Conservation (phyloP, 768 basidiomycete species). For the Serpula lacrymans region DNA sequence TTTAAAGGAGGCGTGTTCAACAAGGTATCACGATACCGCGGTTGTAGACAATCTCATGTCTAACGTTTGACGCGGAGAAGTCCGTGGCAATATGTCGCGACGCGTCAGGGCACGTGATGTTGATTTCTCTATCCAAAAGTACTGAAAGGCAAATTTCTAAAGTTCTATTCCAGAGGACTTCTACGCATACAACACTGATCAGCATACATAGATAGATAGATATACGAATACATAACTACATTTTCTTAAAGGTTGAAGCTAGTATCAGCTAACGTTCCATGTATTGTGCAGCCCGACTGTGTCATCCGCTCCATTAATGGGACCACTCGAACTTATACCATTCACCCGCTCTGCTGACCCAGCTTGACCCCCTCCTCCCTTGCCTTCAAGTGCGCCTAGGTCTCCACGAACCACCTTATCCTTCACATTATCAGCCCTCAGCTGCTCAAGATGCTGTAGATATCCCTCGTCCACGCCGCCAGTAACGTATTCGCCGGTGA, state of each 20-base stretch:
- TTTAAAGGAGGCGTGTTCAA: not conserved
- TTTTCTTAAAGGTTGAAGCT: not conserved
- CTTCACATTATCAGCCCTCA: conserved; percentile 83
- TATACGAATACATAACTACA: not conserved
- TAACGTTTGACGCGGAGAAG: not conserved
- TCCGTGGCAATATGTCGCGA: not conserved
- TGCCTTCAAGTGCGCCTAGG: conserved; percentile 32
- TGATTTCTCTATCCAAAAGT: not conserved
- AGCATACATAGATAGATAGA: not conserved
- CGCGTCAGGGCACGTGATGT: conserved; percentile 1
- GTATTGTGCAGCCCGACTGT: conserved; percentile 79
- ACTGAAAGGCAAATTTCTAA: not conserved
- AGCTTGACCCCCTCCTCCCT: conserved; percentile 31
- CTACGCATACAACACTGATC: not conserved
- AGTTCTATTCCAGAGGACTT: not conserved
- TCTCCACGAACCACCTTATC: conserved; percentile 39
- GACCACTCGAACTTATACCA: conserved; percentile 34
- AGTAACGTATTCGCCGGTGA: conserved; percentile 95
- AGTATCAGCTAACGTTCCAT: conserved; percentile 42
- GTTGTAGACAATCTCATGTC: not conserved
- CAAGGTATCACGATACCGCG: not conserved
- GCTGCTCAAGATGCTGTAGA: conserved; percentile 64
- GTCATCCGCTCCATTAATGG: conserved; percentile 64
- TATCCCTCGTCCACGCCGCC: conserved; percentile 88
- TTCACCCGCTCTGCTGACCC: conserved; percentile 16